These are phyloP conservation scores for Urtica urens DNA, from an alignment of 306 rosid species.

Conservation along the genomic window DNA sequence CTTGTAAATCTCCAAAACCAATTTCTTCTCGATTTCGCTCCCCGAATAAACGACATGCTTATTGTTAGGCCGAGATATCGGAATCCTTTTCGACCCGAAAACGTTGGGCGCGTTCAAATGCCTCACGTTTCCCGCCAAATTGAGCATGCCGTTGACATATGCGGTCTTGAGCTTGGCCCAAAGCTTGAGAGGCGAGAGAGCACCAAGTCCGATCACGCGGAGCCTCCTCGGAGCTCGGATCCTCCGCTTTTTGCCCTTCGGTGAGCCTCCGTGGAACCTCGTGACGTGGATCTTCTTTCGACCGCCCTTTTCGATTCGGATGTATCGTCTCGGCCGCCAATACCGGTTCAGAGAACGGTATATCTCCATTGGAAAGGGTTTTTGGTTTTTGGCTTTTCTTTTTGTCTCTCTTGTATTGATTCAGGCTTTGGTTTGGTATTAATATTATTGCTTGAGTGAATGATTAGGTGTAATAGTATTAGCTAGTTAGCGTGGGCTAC, in stretches of 20 bases:
- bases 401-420: too few relatives aligned
- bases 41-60: conserved; percentile 1
- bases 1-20: conserved; percentile 50
- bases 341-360: conserved; percentile 18
- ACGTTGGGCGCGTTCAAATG: conserved; percentile 13
- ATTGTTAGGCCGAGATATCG: conserved; percentile 18
- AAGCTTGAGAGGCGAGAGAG: conserved; percentile 38
- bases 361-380: conserved; percentile 20
- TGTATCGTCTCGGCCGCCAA: conserved; percentile 30
- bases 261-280: conserved; percentile 18
- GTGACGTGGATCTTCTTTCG: conserved; percentile 17
- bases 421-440: too few relatives aligned
- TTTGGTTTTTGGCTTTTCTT: neutral
- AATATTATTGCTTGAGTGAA: too few relatives aligned
- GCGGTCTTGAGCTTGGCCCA: conserved; percentile 27
- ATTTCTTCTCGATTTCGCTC: conserved; percentile 35
- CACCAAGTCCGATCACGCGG: conserved; percentile 12
- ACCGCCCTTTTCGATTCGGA: conserved; percentile 13
- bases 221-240: conserved; percentile 26
- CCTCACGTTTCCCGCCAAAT: conserved; percentile 20
- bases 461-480: too few relatives aligned
- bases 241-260: conserved; percentile 27
- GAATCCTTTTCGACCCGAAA: conserved; percentile 25
- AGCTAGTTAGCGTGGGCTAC: too few relatives aligned
- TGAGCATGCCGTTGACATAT: conserved; percentile 36